Conservation (phyloP, 306 rosid genomes). For the Astragalus membranaceus region DNA sequence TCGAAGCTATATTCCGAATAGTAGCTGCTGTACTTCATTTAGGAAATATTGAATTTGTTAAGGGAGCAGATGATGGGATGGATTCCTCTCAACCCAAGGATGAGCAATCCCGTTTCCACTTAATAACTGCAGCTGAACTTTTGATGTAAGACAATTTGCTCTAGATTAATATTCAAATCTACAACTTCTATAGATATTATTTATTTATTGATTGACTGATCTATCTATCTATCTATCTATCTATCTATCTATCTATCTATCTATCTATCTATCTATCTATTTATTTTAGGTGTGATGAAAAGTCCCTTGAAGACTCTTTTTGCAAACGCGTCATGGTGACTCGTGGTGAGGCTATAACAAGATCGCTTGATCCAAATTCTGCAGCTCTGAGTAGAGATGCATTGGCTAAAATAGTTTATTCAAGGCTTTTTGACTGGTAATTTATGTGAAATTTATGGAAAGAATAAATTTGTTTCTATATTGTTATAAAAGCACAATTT, state of each 20-base stretch:
- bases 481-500: background rate
- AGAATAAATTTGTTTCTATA: background rate
- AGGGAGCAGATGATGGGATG: slow-evolving; percentile 46
- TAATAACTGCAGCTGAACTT: slow-evolving; percentile 76
- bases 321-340: slow-evolving; percentile 90
- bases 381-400: no score
- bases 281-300: no score
- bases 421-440: no score
- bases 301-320: no score
- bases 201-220: background rate
- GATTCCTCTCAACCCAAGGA: slow-evolving; percentile 94
- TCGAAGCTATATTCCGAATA: no score
- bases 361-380: slow-evolving; percentile 68
- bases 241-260: no score
- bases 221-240: slow-evolving; percentile 32
- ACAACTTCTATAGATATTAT: background rate
- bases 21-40: no score
- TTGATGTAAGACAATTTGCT: slow-evolving; percentile 46
- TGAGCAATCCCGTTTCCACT: slow-evolving; percentile 66
- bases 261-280: no score
- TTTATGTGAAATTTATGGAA: slow-evolving; percentile 18
- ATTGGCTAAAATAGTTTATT: no score
- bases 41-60: slow-evolving; percentile 82
- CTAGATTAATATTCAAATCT: slow-evolving; percentile 6
- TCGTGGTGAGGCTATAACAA: slow-evolving; percentile 88